A percentile compares a stretch with the other conserved stretches of the same genome.
These are phyloP conservation scores for Volvox carteri DNA, from an alignment of 163 green algal genomes.

Conservation along the genomic window DNA sequence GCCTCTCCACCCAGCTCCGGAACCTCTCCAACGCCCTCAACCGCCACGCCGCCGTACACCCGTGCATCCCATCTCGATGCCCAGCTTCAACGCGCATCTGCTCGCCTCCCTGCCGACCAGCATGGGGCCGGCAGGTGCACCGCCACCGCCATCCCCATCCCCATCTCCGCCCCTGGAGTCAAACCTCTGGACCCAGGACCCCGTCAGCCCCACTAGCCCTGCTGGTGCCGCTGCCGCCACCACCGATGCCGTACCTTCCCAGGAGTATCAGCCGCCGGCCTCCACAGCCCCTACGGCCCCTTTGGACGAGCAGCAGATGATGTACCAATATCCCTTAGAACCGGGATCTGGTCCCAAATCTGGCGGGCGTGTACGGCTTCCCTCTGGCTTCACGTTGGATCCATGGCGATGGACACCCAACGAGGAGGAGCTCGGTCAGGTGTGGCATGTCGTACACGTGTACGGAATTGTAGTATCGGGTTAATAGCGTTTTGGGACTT, in stretches of 20 bases:
- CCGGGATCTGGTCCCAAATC: not conserved
- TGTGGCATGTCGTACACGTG: not conserved
- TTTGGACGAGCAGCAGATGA: too few species aligned
- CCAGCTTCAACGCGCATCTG: not conserved
- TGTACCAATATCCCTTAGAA: not conserved
- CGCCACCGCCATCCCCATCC: not conserved
- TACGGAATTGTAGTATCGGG: too few species aligned
- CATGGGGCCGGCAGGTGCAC: not conserved
- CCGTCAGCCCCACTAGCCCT: not conserved
- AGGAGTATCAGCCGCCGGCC: not conserved
- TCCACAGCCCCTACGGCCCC: not conserved
- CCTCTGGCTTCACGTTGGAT: not conserved
- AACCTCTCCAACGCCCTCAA: not conserved
- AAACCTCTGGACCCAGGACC: not conserved
- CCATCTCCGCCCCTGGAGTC: not conserved
- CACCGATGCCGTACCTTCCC: too few species aligned
- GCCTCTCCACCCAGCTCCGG: not conserved
- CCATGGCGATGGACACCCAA: slow-evolving; percentile 4
- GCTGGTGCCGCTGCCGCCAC: not conserved
- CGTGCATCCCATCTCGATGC: not conserved
- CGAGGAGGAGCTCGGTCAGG: not conserved
- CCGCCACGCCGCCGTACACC: not conserved
- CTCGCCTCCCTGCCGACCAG: not conserved
- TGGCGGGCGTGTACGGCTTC: not conserved
- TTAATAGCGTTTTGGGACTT: too few species aligned